phyloP scores from a whole-genome alignment of 768 basidiomycete species.

The Tulasnella sp. region DNA sequence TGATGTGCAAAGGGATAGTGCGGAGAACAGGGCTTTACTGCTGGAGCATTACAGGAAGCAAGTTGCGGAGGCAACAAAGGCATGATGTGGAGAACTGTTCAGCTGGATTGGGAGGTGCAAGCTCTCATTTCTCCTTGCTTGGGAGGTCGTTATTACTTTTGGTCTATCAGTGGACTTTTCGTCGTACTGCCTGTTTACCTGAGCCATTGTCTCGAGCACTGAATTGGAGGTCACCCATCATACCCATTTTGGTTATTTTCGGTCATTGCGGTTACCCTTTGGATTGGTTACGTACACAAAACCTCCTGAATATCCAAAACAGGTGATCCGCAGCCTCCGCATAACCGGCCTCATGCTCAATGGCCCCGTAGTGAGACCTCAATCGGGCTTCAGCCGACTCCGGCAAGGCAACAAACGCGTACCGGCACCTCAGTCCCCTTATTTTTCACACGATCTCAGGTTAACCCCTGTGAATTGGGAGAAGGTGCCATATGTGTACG shows the following conservation, averaged over 20 bases:
- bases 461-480: not conserved
- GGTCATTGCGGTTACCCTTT: not conserved
- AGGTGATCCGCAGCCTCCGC: not conserved
- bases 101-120: not conserved
- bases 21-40: not conserved
- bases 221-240: too few relatives aligned
- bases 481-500: not conserved
- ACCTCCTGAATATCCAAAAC: not conserved
- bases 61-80: conserved; percentile 2
- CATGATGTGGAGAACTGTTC: not conserved
- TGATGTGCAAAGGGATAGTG: not conserved
- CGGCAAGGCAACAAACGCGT: not conserved
- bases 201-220: not conserved
- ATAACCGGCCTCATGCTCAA: not conserved
- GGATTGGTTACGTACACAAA: not conserved
- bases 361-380: not conserved
- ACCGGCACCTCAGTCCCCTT: not conserved
- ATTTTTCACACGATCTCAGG: not conserved
- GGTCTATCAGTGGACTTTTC: not conserved
- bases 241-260: not conserved
- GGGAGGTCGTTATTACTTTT: not conserved
- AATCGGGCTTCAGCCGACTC: not conserved
- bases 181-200: not conserved
- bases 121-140: not conserved
- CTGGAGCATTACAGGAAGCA: conserved; percentile 19